phyloP scores from a whole-genome alignment of 805 yeast species.

The Zygosaccharomyces rouxii region DNA sequence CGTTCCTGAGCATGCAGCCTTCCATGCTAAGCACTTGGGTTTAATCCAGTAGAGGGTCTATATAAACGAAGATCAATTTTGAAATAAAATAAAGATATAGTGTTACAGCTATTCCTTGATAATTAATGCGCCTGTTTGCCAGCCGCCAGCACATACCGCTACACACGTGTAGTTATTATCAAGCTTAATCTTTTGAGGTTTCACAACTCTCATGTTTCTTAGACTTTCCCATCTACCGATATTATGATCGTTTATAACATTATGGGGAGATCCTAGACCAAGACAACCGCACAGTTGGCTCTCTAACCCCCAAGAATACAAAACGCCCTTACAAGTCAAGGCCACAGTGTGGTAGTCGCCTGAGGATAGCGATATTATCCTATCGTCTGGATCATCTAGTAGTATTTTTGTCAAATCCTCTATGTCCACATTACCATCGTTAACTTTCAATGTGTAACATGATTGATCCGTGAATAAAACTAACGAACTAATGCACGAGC shows the following conservation, averaged over 20 bases:
- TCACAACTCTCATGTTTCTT: constrained; percentile 35
- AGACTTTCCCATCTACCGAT: constrained; percentile 33
- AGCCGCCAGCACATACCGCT: constrained; percentile 69
- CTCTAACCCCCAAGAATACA: constrained; percentile 68
- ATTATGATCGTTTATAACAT: constrained; percentile 18
- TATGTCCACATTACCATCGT: constrained; percentile 16
- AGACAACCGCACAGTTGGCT: constrained; percentile 59
- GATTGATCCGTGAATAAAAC: constrained; percentile 53
- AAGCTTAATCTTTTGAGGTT: constrained; percentile 41
- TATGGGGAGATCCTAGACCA: constrained; percentile 50
- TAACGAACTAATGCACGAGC: constrained; percentile 51
- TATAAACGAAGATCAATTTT: background rate
- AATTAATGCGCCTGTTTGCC: constrained; percentile 72
- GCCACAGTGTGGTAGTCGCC: constrained; percentile 75
- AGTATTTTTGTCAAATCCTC: constrained; percentile 15
- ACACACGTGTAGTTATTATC: constrained; percentile 44
- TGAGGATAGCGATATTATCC: constrained; percentile 52
- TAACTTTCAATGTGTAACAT: constrained; percentile 25
- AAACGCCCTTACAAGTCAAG: constrained; percentile 50
- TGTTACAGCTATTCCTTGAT: constrained; percentile 13
- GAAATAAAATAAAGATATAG: background rate
- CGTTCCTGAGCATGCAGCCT: constrained; percentile 76
- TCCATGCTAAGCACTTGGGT: constrained; percentile 67
- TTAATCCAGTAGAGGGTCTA: constrained; percentile 19
- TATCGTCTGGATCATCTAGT: constrained; percentile 38